Evolutionary conservation across 2,329 filamentous ascomycete genomes (phyloP).

Genomic region (Emmonsiellopsis sp.): DNA sequence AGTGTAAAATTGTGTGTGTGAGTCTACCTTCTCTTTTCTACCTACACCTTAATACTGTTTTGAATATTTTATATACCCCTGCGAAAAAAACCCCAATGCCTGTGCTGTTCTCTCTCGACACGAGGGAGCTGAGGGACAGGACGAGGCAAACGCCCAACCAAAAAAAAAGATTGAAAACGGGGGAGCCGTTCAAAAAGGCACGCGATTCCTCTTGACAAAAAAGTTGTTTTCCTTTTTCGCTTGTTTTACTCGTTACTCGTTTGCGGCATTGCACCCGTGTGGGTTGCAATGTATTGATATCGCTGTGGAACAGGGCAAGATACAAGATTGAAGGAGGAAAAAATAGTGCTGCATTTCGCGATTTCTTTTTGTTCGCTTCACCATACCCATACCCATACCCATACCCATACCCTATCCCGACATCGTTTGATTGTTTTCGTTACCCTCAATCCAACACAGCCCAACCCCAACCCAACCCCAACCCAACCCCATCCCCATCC

Average conservation of each 20-base stretch:
- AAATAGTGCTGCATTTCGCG: neutral
- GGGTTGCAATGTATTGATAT: slow-evolving; percentile 1
- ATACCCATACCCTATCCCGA: no score
- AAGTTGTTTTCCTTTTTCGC: neutral
- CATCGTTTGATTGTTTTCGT: no score
- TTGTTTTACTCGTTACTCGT: neutral
- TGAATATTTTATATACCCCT: slow-evolving; percentile 4
- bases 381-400: neutral
- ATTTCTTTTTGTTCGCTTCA: neutral
- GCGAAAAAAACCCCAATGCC: neutral
- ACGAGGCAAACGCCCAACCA: neutral
- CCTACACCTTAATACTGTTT: slow-evolving; percentile 2
- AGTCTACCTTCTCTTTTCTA: neutral
- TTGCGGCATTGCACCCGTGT: no score
- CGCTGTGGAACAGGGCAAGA: neutral
- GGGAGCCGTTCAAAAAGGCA: neutral
- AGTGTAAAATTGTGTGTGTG: neutral
- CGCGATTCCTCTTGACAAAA: neutral
- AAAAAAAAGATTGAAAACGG: slow-evolving; percentile 1
- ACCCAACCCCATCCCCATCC: no score
- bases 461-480: no score
- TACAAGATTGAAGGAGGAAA: neutral
- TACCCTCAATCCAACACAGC: no score
- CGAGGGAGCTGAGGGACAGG: neutral
- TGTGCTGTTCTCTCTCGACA: neutral